Percentiles rank a stretch among this genome's conserved stretches.
These are phyloP conservation scores for Orbilia quercus DNA, from an alignment of 2,329 filamentous ascomycete species.

Conservation along the genomic window DNA sequence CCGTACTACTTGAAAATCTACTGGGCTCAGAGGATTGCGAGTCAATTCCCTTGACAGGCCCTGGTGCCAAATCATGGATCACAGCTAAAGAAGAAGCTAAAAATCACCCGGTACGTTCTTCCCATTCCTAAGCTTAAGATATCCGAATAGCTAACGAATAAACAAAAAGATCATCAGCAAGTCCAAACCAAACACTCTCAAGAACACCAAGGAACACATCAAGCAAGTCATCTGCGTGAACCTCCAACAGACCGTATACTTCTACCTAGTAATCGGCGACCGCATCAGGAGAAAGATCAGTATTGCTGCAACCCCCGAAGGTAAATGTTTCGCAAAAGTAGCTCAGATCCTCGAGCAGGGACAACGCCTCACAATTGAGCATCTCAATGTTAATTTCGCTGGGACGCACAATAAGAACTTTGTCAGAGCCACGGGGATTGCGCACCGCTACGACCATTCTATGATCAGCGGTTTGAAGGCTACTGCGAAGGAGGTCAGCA, in stretches of 20 bases:
- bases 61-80: constrained; percentile 41
- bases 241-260: constrained; percentile 46
- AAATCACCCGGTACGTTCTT: constrained; percentile 17
- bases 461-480: constrained; percentile 27
- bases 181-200: constrained; percentile 16
- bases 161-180: background rate
- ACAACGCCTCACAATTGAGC: constrained; percentile 36
- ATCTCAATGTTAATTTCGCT: background rate
- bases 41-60: constrained; percentile 30
- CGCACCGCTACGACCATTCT: constrained; percentile 31
- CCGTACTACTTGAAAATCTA: constrained; percentile 29
- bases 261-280: constrained; percentile 28
- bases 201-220: constrained; percentile 39
- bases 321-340: constrained; percentile 30
- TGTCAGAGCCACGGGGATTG: constrained; percentile 29
- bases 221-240: constrained; percentile 14
- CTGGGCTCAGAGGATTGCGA: constrained; percentile 1
- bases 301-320: constrained; percentile 15
- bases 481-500: constrained; percentile 10
- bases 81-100: constrained; percentile 29
- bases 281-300: constrained; percentile 28
- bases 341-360: constrained; percentile 34
- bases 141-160: background rate
- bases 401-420: constrained; percentile 1
- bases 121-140: background rate